Evolutionary conservation across 1,139 yeast species (phyloP), one percentile per base, ranked within the genome.

Genomic region (Suhomyces chickasaworum): DNA sequence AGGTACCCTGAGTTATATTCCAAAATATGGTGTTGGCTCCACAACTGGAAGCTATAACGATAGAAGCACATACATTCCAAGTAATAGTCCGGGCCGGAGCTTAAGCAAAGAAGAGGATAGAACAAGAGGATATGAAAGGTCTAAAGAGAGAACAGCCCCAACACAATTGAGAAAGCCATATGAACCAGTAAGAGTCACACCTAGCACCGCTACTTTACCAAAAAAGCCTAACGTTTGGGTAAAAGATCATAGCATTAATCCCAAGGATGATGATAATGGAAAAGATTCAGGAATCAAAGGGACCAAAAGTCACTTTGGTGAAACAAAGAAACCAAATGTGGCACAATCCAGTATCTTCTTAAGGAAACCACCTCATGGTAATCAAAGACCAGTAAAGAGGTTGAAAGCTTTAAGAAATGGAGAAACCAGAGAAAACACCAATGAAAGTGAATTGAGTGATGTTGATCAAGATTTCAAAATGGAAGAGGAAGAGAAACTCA

Each of bases 381-480:
- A 37, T 7, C 23, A 36, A 3, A 30, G 44, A 10, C 50, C 47
- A 3, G 33, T 27, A 16, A 47, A 41, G 20, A 37, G 50, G 7
- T 32, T 47, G 9, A 47, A 47, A 25, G 34, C 25, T 6, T 33
- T 46, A n/a, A 36, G 40, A 31, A 42, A 31, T 22, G 41, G 45
- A 7, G 50, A 47, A 1, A 2, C 25, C 3, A 48, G 47, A 10
- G 56, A 55, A 7, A 50, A n/a, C n/a, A n/a, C n/a, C n/a, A n/a
- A 47, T 29, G 66, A 61, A 1, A 59, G 64, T 42, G 66, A 62
- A 33, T 46, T 61, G 33, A 61, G 63, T 23, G 66, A 61, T 29
- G 53, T 57, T 29, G 65, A 60, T 21, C 57, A 52, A 9, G 57
- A 58, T n/a, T 46, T 54, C 25, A 50, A 49, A 25, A 53, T 53